Evolutionary conservation across 768 basidiomycete species (phyloP).

Genomic region (Coprinopsis sp.): DNA sequence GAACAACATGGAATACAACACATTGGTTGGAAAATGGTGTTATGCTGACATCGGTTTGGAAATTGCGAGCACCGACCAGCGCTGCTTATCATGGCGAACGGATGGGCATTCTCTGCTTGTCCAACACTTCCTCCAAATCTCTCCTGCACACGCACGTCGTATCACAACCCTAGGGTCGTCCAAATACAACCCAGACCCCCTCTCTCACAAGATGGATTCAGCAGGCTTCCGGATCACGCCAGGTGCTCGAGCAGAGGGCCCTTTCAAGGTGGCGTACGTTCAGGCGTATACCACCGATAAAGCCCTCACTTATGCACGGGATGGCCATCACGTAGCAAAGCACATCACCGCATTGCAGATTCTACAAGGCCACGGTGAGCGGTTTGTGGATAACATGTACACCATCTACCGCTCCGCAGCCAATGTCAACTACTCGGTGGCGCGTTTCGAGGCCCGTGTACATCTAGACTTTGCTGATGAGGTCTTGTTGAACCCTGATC

Average conservation of each 20-base stretch:
- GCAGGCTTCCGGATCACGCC: conserved; percentile 13
- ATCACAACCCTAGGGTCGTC: background rate
- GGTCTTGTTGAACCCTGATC: background rate
- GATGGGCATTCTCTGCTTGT: background rate
- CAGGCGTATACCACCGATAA: conserved; percentile 19
- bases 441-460: conserved; percentile 8
- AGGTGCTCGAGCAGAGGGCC: conserved; percentile 6
- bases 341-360: background rate
- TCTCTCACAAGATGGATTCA: conserved; percentile 12
- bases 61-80: conserved; percentile 4
- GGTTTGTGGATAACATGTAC: background rate
- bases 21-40: too few species aligned
- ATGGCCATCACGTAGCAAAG: conserved; percentile 11
- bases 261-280: conserved; percentile 7
- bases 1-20: background rate
- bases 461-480: background rate
- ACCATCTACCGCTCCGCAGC: background rate
- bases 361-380: background rate
- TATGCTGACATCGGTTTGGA: conserved; percentile 20
- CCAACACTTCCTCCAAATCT: background rate
- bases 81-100: conserved; percentile 18
- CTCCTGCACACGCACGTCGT: background rate
- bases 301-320: conserved; percentile 5
- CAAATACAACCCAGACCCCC: conserved; percentile 14
- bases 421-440: background rate